Evolutionary conservation across 2,329 filamentous ascomycete species (phyloP).

Genomic region (Fusarium sterilihyphosum): DNA sequence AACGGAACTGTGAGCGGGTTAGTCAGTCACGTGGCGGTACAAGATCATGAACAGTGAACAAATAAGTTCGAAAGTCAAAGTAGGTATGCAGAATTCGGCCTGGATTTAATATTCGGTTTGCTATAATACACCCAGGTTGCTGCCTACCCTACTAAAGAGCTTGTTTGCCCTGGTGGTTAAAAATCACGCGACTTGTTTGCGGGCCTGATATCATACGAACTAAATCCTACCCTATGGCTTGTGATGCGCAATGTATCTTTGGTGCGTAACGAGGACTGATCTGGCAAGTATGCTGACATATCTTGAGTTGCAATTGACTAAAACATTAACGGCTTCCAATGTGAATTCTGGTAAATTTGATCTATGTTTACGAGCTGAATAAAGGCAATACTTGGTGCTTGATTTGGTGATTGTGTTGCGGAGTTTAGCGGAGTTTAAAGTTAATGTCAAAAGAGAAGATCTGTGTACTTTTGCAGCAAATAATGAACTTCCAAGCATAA

Average conservation of each 20-base stretch:
- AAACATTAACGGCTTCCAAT: fast-evolving
- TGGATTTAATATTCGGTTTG: too few relatives aligned
- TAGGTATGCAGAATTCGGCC: too few relatives aligned
- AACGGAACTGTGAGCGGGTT: background rate
- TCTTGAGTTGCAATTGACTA: background rate
- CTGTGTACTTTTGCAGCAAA: fast-evolving
- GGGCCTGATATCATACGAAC: background rate
- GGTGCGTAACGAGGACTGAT: too few relatives aligned
- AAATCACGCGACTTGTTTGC: background rate
- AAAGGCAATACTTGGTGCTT: fast-evolving
- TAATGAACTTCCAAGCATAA: too few relatives aligned
- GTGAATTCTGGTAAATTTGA: fast-evolving
- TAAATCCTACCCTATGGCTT: background rate
- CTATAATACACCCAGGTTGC: too few relatives aligned
- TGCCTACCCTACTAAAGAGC: background rate
- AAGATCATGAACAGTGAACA: background rate
- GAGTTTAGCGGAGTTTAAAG: background rate
- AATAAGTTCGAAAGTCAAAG: background rate
- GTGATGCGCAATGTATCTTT: background rate
- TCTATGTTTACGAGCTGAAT: fast-evolving
- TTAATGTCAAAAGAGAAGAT: background rate
- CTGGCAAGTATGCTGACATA: background rate
- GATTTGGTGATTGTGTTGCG: background rate
- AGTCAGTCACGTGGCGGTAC: background rate
- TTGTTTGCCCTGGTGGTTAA: background rate